Evolutionary conservation across 805 yeast genomes (phyloP), one percentile per base, ranked within the genome.

Genomic region (Schizosaccharomyces cryophilus): DNA sequence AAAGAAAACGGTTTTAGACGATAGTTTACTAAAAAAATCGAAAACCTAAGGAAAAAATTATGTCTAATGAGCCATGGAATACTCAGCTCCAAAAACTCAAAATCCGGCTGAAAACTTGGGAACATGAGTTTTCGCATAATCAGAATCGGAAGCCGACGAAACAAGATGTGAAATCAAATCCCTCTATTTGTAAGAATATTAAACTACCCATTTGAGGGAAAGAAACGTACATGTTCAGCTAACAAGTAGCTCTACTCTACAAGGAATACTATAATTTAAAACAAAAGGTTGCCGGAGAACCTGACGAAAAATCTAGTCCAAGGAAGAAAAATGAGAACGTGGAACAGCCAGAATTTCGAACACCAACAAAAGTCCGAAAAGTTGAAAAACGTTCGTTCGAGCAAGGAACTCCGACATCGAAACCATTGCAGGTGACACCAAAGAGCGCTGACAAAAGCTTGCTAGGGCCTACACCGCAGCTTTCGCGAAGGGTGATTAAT

Each of bases 61-160:
- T 45, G 51, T 24, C 21, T 24, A 24, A 45, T 45, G 51, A 45
- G 26, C 26, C 51, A 45, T 24, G 9, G 26, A n/a, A n/a, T 4
- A 2, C 13, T 19, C 51, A 45, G 26, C 21, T 45, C 9, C 26
- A n/a, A 64, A 29, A 51, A 63, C 59, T 65, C 79, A 42, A 77
- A 77, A 64, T 64, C 69, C 6, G 75, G 62, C 71, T 81, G 61
- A 81, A 81, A 65, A 67, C 67, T 9, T 81, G 85, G 84, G 85
- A 81, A 63, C 73, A 76, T 55, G 64, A 65, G 1, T 81, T 79
- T 65, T 66, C 68, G 19, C 64, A 66, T 17, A 63, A 67, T 24
- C 64, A 73, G 54, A 75, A 77, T 1, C 68, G 78, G n/a, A 69
- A 69, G 19, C 84, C 85, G 0, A 66, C 71, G 0, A 73, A 72